Conservation (phyloP, 2,329 filamentous ascomycete species). For the Fusarium sp. region DNA sequence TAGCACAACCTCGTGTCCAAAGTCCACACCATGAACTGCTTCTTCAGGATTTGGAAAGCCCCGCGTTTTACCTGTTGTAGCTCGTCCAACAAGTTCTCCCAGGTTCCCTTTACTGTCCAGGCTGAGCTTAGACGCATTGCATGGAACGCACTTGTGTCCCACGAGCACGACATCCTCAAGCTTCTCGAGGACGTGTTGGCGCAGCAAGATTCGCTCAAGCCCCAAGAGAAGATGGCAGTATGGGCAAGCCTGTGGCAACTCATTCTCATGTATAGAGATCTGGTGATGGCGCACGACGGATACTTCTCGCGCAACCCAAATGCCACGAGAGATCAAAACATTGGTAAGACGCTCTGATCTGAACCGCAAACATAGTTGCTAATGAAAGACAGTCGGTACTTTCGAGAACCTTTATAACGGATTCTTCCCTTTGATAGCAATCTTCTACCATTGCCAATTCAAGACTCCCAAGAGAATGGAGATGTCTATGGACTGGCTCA, state of each 20-base stretch:
- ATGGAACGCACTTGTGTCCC: slow-evolving; percentile 53
- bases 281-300: slow-evolving; percentile 52
- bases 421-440: slow-evolving; percentile 56
- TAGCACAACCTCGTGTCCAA: slow-evolving; percentile 59
- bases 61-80: slow-evolving; percentile 58
- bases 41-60: slow-evolving; percentile 64
- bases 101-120: slow-evolving; percentile 57
- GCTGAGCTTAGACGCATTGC: slow-evolving; percentile 58
- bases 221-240: slow-evolving; percentile 58
- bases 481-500: slow-evolving; percentile 56
- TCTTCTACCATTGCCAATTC: slow-evolving; percentile 59
- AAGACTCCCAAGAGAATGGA: slow-evolving; percentile 58
- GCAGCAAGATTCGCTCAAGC: slow-evolving; percentile 56
- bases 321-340: slow-evolving; percentile 42
- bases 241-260: slow-evolving; percentile 66
- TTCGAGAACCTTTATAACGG: slow-evolving; percentile 51
- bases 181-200: slow-evolving; percentile 57
- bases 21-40: slow-evolving; percentile 63
- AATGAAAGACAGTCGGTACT: slow-evolving; percentile 30
- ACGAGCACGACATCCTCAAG: slow-evolving; percentile 58
- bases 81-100: slow-evolving; percentile 55
- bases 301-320: slow-evolving; percentile 47
- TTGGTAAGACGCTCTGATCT: slow-evolving; percentile 38
- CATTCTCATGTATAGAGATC: slow-evolving; percentile 63
- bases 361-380: slow-evolving; percentile 14